A percentile compares a stretch with the other conserved stretches of the same genome.
These are phyloP conservation scores for Ceratobasidium sp. DNA, from an alignment of 1,284 basidiomycete species.

Conservation along the genomic window DNA sequence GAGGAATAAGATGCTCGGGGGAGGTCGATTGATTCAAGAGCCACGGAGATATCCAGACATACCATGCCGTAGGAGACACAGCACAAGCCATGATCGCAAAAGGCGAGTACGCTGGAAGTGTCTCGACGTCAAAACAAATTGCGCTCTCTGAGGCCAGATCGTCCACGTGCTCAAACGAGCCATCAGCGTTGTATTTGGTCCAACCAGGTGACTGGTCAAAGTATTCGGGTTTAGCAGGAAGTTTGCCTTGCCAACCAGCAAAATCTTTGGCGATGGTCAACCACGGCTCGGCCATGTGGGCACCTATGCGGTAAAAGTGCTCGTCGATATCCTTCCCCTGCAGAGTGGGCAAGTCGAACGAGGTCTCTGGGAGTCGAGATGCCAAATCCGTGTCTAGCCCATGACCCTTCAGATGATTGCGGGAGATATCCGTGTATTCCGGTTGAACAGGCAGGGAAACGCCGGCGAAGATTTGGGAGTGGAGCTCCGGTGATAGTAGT, in stretches of 20 bases:
- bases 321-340: conserved; percentile 86
- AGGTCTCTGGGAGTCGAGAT: conserved; percentile 79
- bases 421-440: conserved; percentile 74
- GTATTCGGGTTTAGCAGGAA: conserved; percentile 72
- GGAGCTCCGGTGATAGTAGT: conserved; percentile 82
- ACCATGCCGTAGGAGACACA: conserved; percentile 87
- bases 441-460: conserved; percentile 72
- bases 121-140: conserved; percentile 95
- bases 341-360: conserved; percentile 85
- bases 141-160: conserved; percentile 75
- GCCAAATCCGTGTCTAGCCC: conserved; percentile 83
- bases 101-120: conserved; percentile 82
- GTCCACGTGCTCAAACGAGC: conserved; percentile 71
- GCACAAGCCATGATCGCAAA: conserved; percentile 94
- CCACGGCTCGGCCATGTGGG: conserved; percentile 82
- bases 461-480: conserved; percentile 86
- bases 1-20: conserved; percentile 78
- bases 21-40: conserved; percentile 75
- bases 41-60: conserved; percentile 96
- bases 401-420: conserved; percentile 81
- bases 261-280: conserved; percentile 77
- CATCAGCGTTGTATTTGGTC: conserved; percentile 86
- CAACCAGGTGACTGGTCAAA: conserved; percentile 87
- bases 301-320: conserved; percentile 89
- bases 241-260: conserved; percentile 54